Percentiles rank a stretch among this genome's conserved stretches.
phyloP scores from a whole-genome alignment of 2,329 filamentous ascomycete genomes.

The Teratosphaeria gauchensis region DNA sequence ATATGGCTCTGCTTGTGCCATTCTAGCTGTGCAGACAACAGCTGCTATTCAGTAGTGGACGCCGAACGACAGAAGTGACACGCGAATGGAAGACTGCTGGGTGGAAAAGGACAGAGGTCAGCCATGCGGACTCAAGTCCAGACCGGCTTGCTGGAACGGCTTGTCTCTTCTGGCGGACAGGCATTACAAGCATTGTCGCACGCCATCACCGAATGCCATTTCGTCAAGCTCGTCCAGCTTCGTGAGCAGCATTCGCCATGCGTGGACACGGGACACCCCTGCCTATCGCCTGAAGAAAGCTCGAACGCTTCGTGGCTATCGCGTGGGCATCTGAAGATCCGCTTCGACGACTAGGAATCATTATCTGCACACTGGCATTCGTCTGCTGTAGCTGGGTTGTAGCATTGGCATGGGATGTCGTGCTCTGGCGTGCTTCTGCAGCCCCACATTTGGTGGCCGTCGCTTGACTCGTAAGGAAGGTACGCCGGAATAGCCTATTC shows the following conservation, averaged over 20 bases:
- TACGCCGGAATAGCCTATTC: too few species aligned
- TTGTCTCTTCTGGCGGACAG: neutral
- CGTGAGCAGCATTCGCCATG: too few species aligned
- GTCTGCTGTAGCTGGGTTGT: neutral
- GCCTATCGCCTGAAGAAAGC: neutral
- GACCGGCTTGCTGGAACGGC: neutral
- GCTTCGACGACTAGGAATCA: too few species aligned
- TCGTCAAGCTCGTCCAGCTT: neutral
- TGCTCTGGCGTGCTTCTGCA: neutral
- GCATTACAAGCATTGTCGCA: neutral
- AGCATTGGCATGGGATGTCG: neutral
- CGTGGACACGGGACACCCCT: neutral
- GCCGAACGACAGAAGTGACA: neutral
- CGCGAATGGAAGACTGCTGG: too few species aligned
- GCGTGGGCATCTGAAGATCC: neutral
- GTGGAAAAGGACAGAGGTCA: too few species aligned
- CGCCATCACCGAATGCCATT: neutral
- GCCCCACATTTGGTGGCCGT: neutral
- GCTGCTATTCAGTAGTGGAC: neutral
- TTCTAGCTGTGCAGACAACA: neutral
- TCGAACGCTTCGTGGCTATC: too few species aligned
- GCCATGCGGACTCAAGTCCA: neutral
- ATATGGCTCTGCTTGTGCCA: neutral
- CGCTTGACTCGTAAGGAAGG: neutral
- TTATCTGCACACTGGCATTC: too few species aligned